Base-by-base conservation (phyloP, 805 yeast species). In the Candida argentea region DNA sequence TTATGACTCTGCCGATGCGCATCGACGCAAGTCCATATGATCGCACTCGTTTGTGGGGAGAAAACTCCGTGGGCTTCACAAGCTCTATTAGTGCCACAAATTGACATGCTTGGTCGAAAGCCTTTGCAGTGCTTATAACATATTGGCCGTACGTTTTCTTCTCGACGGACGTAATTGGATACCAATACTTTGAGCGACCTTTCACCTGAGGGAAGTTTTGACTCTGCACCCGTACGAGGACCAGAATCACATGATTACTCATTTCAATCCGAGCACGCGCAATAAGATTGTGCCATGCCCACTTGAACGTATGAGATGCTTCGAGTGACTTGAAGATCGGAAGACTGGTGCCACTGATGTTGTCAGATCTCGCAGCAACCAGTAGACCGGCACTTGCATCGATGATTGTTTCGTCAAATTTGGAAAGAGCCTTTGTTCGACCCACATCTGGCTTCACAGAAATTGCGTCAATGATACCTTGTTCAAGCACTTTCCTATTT, bases 131-230 rank as follows among this genome's bases (percentile, higher is more conserved):
- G 7, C 7, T 18, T 18, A 18, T 18, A 8, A 8, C 10, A 10
- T 18, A 18, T 7, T 18, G 7, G 7, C 10, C 10, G 11, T 31
- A 14, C 7, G 26, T 32, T 4, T 22, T 15, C 7, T 21, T 29
- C 4, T 25, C 18, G 6, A 40, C 14, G 1, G 24, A 24, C n/a
- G 40, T 30, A 9, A 52, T 32, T 16, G 35, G 27, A 20, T 35
- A 24, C 22, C 50, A 46, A 34, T 59, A 57, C 33, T 57, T 57
- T 30, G 65, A 57, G 8, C 30, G 30, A 1, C 54, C 55, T 22
- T 37, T 41, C 5, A 42, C 23, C 3, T 20, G 27, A 8, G 38
- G 29, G 10, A 35, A 35, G 5, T 31, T 24, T 6, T 43, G 37
- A 3, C 44, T 40, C 11, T 34, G 26, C 4, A 51, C 20, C 28